These are phyloP conservation scores for Morella rubra DNA, from an alignment of 306 rosid genomes.

Conservation along the genomic window DNA sequence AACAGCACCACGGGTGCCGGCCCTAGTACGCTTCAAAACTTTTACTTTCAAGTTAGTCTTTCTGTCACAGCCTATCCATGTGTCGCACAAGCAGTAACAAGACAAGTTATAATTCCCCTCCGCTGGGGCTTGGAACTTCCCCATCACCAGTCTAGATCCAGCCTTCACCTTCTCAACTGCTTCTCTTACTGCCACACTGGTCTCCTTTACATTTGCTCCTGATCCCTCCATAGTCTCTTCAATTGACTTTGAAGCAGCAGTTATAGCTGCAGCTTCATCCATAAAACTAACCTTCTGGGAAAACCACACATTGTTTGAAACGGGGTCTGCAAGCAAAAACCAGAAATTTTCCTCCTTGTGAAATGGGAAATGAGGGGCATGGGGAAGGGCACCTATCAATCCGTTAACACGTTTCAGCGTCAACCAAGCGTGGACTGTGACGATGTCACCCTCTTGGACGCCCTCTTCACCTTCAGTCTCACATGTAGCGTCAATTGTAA, in stretches of 20 bases:
- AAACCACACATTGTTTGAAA: constrained; percentile 79
- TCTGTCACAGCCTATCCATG: constrained; percentile 94
- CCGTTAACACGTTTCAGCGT: constrained; percentile 67
- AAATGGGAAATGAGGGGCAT: constrained; percentile 85
- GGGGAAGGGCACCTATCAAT: constrained; percentile 86
- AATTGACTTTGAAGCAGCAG: constrained; percentile 84
- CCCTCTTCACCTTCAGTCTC: constrained; percentile 99
- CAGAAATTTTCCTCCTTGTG: constrained; percentile 90
- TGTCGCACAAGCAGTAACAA: constrained; percentile 82
- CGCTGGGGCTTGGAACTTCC: constrained; percentile 87
- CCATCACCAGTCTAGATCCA: constrained; percentile 76
- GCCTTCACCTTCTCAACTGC: constrained; percentile 84
- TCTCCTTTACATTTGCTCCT: constrained; percentile 75
- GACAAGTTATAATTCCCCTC: constrained; percentile 89
- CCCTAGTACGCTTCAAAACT: constrained; percentile 88
- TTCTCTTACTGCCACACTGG: constrained; percentile 63
- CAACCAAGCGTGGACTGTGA: constrained; percentile 85
- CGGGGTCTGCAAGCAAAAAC: constrained; percentile 83
- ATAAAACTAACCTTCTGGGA: constrained; percentile 92
- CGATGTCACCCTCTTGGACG: constrained; percentile 88
- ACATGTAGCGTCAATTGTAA: constrained; percentile 64
- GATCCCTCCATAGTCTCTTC: constrained; percentile 93
- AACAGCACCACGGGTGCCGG: constrained; percentile 62
- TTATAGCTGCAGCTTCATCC: constrained; percentile 86
- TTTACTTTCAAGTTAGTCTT: constrained; percentile 68